Evolutionary conservation across 192 early-diverging fungal genomes (phyloP), one percentile per base, ranked within the genome.

Genomic region (Coemansia sp.): DNA sequence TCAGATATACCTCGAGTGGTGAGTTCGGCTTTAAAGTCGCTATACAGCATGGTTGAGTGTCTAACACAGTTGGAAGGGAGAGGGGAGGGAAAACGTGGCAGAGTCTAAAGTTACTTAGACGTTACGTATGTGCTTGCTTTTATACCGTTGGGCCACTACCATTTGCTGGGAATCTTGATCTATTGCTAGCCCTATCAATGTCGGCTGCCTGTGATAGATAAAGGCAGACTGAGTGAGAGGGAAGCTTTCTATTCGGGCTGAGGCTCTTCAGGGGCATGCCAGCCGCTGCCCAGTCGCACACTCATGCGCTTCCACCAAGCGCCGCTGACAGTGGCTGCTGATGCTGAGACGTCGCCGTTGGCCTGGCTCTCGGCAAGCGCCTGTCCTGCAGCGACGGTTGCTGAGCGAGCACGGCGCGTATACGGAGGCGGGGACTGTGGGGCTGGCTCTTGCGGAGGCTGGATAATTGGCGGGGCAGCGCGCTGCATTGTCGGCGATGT

Each of bases 271-370:
- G 36, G 60, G 12, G 69, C 48, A 53, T 59, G 46, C 76, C 76
- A 78, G 36, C 60, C 67, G 38, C 67, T 53, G 60, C 67, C 61
- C 2, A 71, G 64, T 5, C 70, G 70, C 3, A 76, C 71, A 61
- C 79, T 82, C 74, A 82, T 76, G 56, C 79, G 79, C 65, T 75
- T 82, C 79, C 79, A 82, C 79, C 79, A 82, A 11, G 65, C 48
- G 29, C 70, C 67, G 15, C 64, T 68, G 53, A 53, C 32, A 20
- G 68, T 72, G 3, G 79, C 69, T 12, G 74, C 58, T 3, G 78
- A 12, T 10, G 68, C 71, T 4, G 65, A 59, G 7, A 63, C 38
- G 31, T 46, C 58, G 55, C 51, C 29, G 2, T 34, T 48, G 15
- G 61, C 36, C 36, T 62, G 53, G 8, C 48, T 50, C n/a, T 53